Percentiles rank a stretch among this genome's conserved stretches.
These are phyloP conservation scores for Phylloporus arenicola DNA, from an alignment of 768 basidiomycete genomes.

Conservation along the genomic window DNA sequence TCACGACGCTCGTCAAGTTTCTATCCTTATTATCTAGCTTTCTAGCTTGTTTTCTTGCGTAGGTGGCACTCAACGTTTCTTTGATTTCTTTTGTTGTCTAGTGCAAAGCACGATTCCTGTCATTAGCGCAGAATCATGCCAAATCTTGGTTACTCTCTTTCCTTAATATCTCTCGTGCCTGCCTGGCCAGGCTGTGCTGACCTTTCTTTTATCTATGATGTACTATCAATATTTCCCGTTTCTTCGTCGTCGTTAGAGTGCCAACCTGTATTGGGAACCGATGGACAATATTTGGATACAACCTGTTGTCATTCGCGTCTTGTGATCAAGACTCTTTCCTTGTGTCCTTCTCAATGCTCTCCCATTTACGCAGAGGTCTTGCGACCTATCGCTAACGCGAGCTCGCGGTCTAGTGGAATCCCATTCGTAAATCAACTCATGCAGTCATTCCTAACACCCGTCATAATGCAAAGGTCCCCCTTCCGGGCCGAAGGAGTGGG, in stretches of 20 bases:
- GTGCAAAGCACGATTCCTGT: slow-evolving; percentile 3
- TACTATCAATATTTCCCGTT: slow-evolving; percentile 12
- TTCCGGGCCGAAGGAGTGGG: no score
- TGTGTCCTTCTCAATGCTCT: no score
- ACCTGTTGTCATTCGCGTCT: no score
- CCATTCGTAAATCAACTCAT: no score
- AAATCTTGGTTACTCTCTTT: slow-evolving; percentile 7
- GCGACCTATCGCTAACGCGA: no score
- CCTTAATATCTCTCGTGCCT: slow-evolving; percentile 10
- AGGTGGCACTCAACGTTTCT: slow-evolving; percentile 6
- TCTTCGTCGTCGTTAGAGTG: background rate
- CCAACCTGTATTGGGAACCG: background rate
- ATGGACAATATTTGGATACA: no score
- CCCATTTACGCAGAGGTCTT: no score
- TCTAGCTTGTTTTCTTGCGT: slow-evolving; percentile 16
- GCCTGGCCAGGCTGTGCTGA: slow-evolving; percentile 21
- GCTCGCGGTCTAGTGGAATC: no score
- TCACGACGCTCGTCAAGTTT: slow-evolving; percentile 11
- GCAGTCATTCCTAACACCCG: no score
- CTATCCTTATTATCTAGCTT: slow-evolving; percentile 28
- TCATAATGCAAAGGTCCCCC: no score
- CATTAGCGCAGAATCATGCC: slow-evolving; percentile 2
- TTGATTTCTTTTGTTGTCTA: slow-evolving; percentile 1
- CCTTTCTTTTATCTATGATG: slow-evolving; percentile 8
- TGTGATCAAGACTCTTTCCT: no score